Base-by-base conservation (phyloP, 768 basidiomycete genomes). In the Hericium coralloides region DNA sequence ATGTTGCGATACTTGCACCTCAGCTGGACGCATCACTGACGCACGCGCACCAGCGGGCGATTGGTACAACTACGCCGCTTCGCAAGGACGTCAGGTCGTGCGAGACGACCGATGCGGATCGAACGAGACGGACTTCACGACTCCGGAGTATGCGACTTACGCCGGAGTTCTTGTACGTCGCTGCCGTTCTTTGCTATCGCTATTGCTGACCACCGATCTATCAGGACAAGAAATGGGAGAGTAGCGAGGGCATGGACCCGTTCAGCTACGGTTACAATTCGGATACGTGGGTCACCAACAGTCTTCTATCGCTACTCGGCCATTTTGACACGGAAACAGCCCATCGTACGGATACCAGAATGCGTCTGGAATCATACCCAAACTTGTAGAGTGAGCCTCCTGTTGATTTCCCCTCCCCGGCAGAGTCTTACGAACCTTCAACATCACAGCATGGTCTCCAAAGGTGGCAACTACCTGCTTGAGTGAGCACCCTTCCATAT, bases 211-310 rank as follows among this genome's bases (percentile, higher is more conserved):
- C 69, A 1, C 82, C 79, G 41, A 71, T 77, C 22, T 77, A 79
- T 25, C 2, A 50, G 49, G 71, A 76, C 0, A 66, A 67, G 22
- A 74, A 69, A 37, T 84, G 82, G 83, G 82, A 84, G 63, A 80
- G 75, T 12, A 79, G 68, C 37, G 83, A 82, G 59, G 82, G 81
- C 25, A 76, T 84, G 72, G 79, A 81, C 60, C 79, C 80, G 0
- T 72, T 63, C 52, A 78, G 75, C 55, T 82, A 78, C 53, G 81
- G 81, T 10, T 64, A 64, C 49, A 68, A 67, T 51, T 51, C 51
- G 14, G 50, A 56, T 5, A 69, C 69, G 45, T 62, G 49, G 18
- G 59, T 51, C 7, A 15, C 8, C 22, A 9, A 43, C 8, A 43
- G 22, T 49, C 14, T n/a, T n/a, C n/a, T 22, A 7, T 36, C 15